These are phyloP conservation scores for Fragilariopsis cylindrus DNA, from an alignment of 108 stramenopile species.

Conservation along the genomic window DNA sequence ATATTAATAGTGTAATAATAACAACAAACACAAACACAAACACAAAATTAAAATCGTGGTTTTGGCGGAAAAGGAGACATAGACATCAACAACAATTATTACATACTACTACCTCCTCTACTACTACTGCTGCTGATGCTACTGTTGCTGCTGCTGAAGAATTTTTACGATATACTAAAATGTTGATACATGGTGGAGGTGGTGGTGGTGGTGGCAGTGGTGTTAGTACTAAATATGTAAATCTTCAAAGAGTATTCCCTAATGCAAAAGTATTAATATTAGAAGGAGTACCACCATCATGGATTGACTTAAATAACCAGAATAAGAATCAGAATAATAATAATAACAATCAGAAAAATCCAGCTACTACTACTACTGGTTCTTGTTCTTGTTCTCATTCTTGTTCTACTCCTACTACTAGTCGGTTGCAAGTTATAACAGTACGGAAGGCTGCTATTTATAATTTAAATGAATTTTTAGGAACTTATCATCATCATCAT, in stretches of 20 bases:
- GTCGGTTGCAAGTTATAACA: not conserved
- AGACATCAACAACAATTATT: no score
- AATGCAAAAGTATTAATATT: slow-evolving; percentile 59
- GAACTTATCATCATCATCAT: not conserved
- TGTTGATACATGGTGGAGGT: not conserved
- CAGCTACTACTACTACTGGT: no score
- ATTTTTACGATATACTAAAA: not conserved
- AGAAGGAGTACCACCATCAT: slow-evolving; percentile 68
- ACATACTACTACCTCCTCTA: no score
- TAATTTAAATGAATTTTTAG: not conserved
- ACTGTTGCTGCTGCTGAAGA: not conserved
- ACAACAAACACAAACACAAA: no score
- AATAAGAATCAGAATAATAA: not conserved
- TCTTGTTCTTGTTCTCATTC: not conserved
- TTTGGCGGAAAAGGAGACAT: no score
- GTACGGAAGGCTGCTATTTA: slow-evolving; percentile 13
- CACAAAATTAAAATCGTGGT: no score
- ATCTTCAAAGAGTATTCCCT: slow-evolving; percentile 59
- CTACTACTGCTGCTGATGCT: not conserved
- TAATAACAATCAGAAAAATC: no score
- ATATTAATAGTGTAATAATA: no score
- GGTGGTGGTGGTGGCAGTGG: not conserved
- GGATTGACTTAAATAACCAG: slow-evolving; percentile 30
- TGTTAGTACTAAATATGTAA: not conserved
- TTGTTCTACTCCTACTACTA: not conserved